A percentile compares a stretch with the other conserved stretches of the same genome.
Conservation (phyloP, 805 yeast genomes). For the Ogataea degrootiae region DNA sequence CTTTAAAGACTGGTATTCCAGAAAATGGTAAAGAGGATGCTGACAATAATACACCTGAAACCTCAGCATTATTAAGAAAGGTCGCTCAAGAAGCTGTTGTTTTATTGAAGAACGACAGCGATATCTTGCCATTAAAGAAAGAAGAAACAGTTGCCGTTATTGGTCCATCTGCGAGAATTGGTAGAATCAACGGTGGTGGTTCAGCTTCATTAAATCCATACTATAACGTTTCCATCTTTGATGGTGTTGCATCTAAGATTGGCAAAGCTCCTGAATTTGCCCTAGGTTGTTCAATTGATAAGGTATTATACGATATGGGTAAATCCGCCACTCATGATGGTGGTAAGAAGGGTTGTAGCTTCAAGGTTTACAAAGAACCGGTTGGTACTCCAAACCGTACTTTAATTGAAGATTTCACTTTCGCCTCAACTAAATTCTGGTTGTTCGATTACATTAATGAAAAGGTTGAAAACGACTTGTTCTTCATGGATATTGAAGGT, state of each 20-base stretch:
- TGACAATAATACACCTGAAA: slow-evolving; percentile 45
- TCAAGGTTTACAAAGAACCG: slow-evolving; percentile 27
- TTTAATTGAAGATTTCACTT: slow-evolving; percentile 24
- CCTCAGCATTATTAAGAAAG: slow-evolving; percentile 38
- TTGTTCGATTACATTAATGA: slow-evolving; percentile 23
- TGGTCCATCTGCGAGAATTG: slow-evolving; percentile 53
- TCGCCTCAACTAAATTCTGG: slow-evolving; percentile 13
- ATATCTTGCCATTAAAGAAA: slow-evolving; percentile 42
- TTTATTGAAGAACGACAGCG: slow-evolving; percentile 48
- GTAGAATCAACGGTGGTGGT: slow-evolving; percentile 58
- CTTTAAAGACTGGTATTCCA: slow-evolving; percentile 38
- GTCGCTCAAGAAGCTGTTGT: slow-evolving; percentile 51
- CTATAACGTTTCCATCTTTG: slow-evolving; percentile 13
- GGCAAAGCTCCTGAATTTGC: slow-evolving; percentile 26
- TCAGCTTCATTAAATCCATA: slow-evolving; percentile 41
- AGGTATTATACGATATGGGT: slow-evolving; percentile 14
- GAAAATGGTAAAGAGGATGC: slow-evolving; percentile 34
- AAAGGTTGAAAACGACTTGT: slow-evolving; percentile 21
- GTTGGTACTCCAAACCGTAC: slow-evolving; percentile 20
- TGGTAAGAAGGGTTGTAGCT: slow-evolving; percentile 25
- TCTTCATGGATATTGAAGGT: slow-evolving; percentile 37
- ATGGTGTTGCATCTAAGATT: slow-evolving; percentile 16
- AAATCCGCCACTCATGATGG: slow-evolving; percentile 14
- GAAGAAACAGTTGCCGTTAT: slow-evolving; percentile 44
- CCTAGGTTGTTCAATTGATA: slow-evolving; percentile 30